Conservation (phyloP, 306 rosid genomes). For the Cotoneaster glaucophyllus region DNA sequence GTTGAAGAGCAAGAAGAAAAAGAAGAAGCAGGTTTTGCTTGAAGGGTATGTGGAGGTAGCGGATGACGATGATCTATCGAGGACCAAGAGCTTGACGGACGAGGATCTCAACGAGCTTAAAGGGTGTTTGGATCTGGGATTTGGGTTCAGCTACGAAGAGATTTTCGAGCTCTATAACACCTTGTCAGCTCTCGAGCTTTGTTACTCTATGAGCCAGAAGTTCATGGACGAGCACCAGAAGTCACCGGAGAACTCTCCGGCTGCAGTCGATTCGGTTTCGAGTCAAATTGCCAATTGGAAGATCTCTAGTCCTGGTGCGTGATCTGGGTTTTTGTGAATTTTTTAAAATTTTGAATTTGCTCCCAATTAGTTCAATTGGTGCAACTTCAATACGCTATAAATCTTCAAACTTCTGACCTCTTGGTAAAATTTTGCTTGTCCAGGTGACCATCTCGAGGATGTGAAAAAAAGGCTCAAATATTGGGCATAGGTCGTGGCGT, state of each 20-base stretch:
- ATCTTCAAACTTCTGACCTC: not conserved
- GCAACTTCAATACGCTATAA: not conserved
- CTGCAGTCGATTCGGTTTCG: slow-evolving; percentile 26
- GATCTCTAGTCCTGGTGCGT: slow-evolving; percentile 82
- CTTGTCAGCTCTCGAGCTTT: slow-evolving; percentile 75
- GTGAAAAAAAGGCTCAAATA: slow-evolving; percentile 87
- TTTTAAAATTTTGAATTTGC: not conserved
- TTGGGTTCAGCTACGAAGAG: slow-evolving; percentile 81
- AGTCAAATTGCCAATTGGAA: slow-evolving; percentile 65
- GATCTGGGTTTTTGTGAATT: not conserved
- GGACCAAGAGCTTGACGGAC: slow-evolving; percentile 74
- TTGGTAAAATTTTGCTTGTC: not conserved
- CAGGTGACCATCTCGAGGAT: slow-evolving; percentile 89
- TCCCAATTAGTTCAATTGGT: not conserved
- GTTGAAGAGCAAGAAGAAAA: slow-evolving; percentile 20
- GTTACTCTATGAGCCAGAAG: slow-evolving; percentile 77
- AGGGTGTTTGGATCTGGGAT: slow-evolving; percentile 87
- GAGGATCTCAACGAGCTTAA: slow-evolving; percentile 83
- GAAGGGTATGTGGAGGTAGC: slow-evolving; percentile 56
- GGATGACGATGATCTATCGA: slow-evolving; percentile 47
- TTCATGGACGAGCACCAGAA: slow-evolving; percentile 47
- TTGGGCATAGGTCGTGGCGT: slow-evolving; percentile 93
- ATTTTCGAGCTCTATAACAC: slow-evolving; percentile 85
- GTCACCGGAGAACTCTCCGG: slow-evolving; percentile 27
- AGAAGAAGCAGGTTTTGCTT: slow-evolving; percentile 56